Conservation (phyloP, 139 green algal genomes). For the Penium margaritaceum region DNA sequence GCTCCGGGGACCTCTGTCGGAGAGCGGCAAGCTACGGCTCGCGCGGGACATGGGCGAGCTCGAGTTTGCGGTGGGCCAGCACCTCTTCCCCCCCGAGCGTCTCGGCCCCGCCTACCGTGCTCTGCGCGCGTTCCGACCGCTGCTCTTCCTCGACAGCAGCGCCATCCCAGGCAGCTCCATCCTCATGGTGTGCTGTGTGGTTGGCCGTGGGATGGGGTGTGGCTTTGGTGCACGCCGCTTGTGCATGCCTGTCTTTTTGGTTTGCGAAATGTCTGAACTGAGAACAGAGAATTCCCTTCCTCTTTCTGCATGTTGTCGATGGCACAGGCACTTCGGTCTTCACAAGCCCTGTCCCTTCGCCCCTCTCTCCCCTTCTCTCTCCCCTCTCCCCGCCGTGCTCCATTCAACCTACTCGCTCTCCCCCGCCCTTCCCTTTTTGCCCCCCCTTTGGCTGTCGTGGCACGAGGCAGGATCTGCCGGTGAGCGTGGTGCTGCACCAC, state of each 20-base stretch:
- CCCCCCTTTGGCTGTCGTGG: background rate
- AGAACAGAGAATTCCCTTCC: background rate
- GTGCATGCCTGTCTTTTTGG: no score
- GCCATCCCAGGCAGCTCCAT: constrained; percentile 42
- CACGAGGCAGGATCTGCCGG: background rate
- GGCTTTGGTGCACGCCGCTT: no score
- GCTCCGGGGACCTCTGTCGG: constrained; percentile 68
- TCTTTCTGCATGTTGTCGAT: background rate
- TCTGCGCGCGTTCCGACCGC: constrained; percentile 63
- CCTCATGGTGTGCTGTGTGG: constrained; percentile 29
- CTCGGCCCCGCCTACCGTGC: constrained; percentile 58
- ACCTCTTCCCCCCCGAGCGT: constrained; percentile 64
- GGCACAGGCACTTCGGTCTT: background rate
- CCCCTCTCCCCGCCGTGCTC: background rate
- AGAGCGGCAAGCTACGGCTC: constrained; percentile 59
- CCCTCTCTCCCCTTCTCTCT: constrained; percentile 1
- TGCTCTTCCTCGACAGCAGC: constrained; percentile 57
- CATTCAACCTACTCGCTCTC: constrained; percentile 2
- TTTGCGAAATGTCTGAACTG: no score
- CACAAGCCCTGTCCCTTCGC: background rate
- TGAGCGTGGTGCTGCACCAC: constrained; percentile 6
- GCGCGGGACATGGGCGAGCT: constrained; percentile 83
- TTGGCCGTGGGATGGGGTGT: no score
- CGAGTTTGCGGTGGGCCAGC: constrained; percentile 62
- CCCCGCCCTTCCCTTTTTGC: background rate